A percentile compares a stretch with the other conserved stretches of the same genome.
Evolutionary conservation across 192 early-diverging fungal species (phyloP).

Genomic region (Lobosporangium transversale): DNA sequence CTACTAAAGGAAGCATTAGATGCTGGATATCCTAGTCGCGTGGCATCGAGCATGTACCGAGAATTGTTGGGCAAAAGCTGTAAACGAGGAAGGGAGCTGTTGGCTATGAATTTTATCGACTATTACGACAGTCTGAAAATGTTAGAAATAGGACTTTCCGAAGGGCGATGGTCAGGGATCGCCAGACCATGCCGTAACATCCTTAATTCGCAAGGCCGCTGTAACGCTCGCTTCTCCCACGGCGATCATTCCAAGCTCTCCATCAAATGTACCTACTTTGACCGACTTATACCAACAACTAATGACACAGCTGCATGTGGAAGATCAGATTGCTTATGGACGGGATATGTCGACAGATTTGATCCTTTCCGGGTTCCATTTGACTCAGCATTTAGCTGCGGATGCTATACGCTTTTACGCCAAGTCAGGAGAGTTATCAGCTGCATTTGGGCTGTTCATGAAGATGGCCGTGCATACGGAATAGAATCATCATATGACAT

Average conservation of each 20-base stretch:
- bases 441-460: slow-evolving; percentile 33
- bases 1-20: slow-evolving; percentile 20
- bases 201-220: not conserved
- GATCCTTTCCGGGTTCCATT: slow-evolving; percentile 20
- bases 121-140: slow-evolving; percentile 9
- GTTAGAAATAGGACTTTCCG: not conserved
- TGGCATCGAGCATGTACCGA: slow-evolving; percentile 15
- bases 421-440: slow-evolving; percentile 17
- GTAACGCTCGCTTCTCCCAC: not conserved
- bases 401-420: slow-evolving; percentile 18
- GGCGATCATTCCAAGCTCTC: slow-evolving; percentile 12
- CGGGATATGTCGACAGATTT: slow-evolving; percentile 25
- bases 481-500: slow-evolving; percentile 24
- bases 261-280: slow-evolving; percentile 5
- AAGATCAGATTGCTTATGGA: slow-evolving; percentile 1
- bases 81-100: slow-evolving; percentile 9
- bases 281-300: slow-evolving; percentile 1
- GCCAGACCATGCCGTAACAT: not conserved
- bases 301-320: slow-evolving; percentile 10
- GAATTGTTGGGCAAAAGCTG: slow-evolving; percentile 16
- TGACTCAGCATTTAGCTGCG: slow-evolving; percentile 16
- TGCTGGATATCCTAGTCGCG: slow-evolving; percentile 13
- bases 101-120: slow-evolving; percentile 13
- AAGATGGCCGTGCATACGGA: slow-evolving; percentile 26
- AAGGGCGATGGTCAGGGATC: not conserved